Evolutionary conservation across 2,329 filamentous ascomycete species (phyloP), one percentile per base, ranked within the genome.

Genomic region (Pyrenochaeta sp.): DNA sequence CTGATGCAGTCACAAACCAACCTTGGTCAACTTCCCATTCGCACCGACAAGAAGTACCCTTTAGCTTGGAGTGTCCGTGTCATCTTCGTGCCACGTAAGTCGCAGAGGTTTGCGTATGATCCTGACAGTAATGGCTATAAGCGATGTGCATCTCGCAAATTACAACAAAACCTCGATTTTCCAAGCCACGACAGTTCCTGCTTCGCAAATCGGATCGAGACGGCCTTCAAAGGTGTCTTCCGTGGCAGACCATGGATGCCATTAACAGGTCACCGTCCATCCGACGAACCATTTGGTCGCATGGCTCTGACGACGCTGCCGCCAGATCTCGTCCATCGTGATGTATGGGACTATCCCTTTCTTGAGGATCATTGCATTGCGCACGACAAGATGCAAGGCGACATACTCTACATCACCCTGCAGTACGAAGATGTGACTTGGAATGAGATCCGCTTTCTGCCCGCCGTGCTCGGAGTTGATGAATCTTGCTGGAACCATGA

Each of bases 351-450:
- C 45, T 74, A 75, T 39, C 65, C 69, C 3, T 78, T 77, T 51
- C 61, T 78, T 20, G 75, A 77, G 32, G 69, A 76, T 29, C 74
- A 77, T 51, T 78, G 75, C 53, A 73, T 77, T 37, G 70, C 74
- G 9, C 73, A 76, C 56, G 75, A 78, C 60, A 77, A 78, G 58
- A 67, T 76, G 66, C 74, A 74, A 35, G 75, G 75, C 27, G 75
- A 78, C 46, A 49, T 78, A 14, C 70, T 78, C 15, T 77, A 76
- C 64, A 71, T 78, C 14, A 68, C 75, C 3, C 66, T 77, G 11
- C 73, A 75, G 48, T 72, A 75, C 23, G 73, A 76, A 49, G 75
- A 78, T 41, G 66, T 75, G 7, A 73, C 71, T 1, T 77, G 75
- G 75, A 69, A 72, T 45, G 75, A 77, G 45, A 73, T 78, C 30